Percentiles rank a stretch among this genome's conserved stretches.
These are phyloP conservation scores for Aspergillus melleus DNA, from an alignment of 2,329 filamentous ascomycete genomes.

Conservation along the genomic window DNA sequence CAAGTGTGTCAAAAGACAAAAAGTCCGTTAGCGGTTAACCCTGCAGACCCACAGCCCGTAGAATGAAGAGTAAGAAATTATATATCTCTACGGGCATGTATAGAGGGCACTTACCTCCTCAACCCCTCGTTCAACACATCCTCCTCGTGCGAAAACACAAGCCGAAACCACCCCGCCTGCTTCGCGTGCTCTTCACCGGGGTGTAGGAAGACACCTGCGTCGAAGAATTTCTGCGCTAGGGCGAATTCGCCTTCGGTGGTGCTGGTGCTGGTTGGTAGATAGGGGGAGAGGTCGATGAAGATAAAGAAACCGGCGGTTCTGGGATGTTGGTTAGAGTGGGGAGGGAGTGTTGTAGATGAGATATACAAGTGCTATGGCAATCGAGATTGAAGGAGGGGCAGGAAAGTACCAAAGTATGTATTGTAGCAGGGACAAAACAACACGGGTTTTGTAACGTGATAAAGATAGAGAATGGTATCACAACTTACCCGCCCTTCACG, in stretches of 20 bases:
- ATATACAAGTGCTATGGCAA: not conserved
- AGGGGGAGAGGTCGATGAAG: slow-evolving; percentile 46
- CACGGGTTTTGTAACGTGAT: no score
- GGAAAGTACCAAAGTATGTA: no score
- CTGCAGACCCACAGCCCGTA: no score
- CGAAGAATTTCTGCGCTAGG: slow-evolving; percentile 46
- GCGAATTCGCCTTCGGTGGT: slow-evolving; percentile 42
- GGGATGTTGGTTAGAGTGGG: not conserved
- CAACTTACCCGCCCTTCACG: slow-evolving; percentile 30
- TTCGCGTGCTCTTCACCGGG: slow-evolving; percentile 48
- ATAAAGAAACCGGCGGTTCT: slow-evolving; percentile 50
- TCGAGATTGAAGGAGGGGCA: not conserved
- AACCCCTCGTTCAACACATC: slow-evolving; percentile 38
- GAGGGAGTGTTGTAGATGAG: not conserved
- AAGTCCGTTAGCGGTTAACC: no score
- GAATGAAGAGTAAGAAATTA: no score
- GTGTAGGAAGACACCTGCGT: slow-evolving; percentile 53
- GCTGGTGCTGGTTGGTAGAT: slow-evolving; percentile 30
- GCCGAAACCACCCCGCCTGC: slow-evolving; percentile 54
- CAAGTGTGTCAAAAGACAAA: no score
- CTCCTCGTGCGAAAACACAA: slow-evolving; percentile 50
- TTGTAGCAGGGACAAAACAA: no score
- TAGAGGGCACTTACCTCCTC: slow-evolving; percentile 21
- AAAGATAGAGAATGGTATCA: not conserved
- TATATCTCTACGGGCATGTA: no score